Base-by-base conservation (phyloP, 805 yeast genomes). In the Yarrowia bubula region DNA sequence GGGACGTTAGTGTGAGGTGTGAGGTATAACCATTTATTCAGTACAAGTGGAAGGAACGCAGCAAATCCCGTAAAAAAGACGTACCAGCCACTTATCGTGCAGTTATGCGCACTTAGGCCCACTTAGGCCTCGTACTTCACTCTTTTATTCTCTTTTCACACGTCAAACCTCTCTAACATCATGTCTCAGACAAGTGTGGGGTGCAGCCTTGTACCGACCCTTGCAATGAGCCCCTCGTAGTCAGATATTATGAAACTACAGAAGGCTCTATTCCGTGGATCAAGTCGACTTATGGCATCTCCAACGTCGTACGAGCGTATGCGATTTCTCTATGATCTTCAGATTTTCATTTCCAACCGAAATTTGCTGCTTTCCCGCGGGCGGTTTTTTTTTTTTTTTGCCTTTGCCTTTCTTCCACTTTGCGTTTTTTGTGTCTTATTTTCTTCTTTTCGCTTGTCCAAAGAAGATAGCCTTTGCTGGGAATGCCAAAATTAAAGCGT, bases 171-270 rank as follows among this genome's bases (percentile, higher is more conserved):
- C 50, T n/a, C 51, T 31, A 14, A 47, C 53, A 42, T 15, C 28
- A 32, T 47, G 53, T 47, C 53, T 47, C 39, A 47, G 39, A 32
- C 53, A 47, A 47, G 53, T 47, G 53, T 47, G 53, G 53, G 53
- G 53, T 47, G 53, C 53, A 47, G 53, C 53, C 28, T 22, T 22
- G 28, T 22, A 22, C 28, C 28, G 5, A 22, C 28, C 53, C 53
- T 47, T 47, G 53, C 17, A 15, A 32, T 3, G n/a, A 17, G 28
- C 28, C 28, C 28, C 28, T 22, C 28, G 28, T 22, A 47, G n/a
- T 6, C n/a, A 2, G 28, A 31, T 13, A 46, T 31, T 46, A 31
- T 31, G 50, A 14, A 17, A n/a, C 50, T 44, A 28, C 8, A 15
- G 35, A 2, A 41, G 13, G 28, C 28, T 22, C 28, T 22, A 22